These are phyloP conservation scores for Aspergillus jensenii DNA, from an alignment of 2,329 filamentous ascomycete species.

Conservation along the genomic window DNA sequence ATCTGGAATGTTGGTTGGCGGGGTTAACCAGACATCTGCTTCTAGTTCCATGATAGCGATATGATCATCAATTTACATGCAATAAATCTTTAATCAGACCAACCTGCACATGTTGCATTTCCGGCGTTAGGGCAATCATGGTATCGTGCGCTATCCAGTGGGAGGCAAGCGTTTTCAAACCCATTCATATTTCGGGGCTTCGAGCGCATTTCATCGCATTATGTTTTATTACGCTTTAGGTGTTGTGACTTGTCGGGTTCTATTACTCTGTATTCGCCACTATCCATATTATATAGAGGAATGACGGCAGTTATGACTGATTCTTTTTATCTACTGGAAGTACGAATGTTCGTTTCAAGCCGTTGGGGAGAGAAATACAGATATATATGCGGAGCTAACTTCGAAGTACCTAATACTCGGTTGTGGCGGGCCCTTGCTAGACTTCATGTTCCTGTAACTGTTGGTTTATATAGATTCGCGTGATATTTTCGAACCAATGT, in stretches of 20 bases:
- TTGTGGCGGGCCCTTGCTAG: no score
- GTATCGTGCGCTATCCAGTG: not conserved
- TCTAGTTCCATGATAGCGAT: not conserved
- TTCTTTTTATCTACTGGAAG: not conserved
- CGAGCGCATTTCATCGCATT: not conserved
- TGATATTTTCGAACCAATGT: no score
- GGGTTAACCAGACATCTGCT: constrained; percentile 36
- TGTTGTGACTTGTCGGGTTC: not conserved
- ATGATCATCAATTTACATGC: not conserved
- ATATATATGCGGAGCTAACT: no score
- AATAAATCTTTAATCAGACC: not conserved
- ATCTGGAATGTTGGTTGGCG: constrained; percentile 68
- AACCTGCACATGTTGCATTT: constrained; percentile 1
- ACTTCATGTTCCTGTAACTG: no score
- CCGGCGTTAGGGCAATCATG: not conserved
- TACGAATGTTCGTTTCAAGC: no score
- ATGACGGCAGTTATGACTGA: not conserved
- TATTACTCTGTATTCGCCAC: not conserved
- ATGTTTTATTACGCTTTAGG: not conserved
- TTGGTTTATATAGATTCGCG: no score
- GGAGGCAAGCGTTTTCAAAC: not conserved
- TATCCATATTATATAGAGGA: not conserved
- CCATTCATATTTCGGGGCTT: not conserved
- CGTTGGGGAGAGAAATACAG: no score
- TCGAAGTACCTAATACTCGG: no score